Base-by-base conservation (phyloP, 176 grass and related monocot species). In the Calamus simplicifolius region DNA sequence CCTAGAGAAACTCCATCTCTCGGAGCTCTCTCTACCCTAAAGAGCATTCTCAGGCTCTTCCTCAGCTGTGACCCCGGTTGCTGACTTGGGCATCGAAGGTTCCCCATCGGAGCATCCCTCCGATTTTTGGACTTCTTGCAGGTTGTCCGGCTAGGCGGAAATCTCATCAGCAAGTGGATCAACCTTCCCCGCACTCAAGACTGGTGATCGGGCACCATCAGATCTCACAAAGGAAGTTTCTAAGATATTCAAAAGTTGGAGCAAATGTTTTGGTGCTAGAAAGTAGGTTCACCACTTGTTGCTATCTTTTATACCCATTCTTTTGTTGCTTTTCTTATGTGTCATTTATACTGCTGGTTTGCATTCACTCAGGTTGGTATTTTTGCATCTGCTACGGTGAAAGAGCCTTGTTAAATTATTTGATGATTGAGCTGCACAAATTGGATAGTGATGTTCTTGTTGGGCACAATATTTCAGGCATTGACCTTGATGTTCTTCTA, bases 401-500 rank as follows among this genome's bases (percentile, higher is more conserved):
- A 84, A 80, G 92, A 5, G 92, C 92, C 58, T 87, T 97, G 73
- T 62, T 97, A 69, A 97, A 97, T 53, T 81, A 78, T 55, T 91
- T 97, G 66, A 91, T 97, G 87, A 80, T 87, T 48, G 92, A 91
- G 72, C 84, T 97, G 68, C 65, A 81, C 66, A 97, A 97, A 77
- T 72, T 97, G 77, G 92, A 97, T 67, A 81, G 81, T 15, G 92
- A 97, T 0, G 75, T 91, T 60, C 87, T 97, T 71, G 92, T 97
- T 77, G 92, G 92, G 18, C 92, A 97, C 57, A 97, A 97, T 38
- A 97, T 97, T 77, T 97, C 92, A 1, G 87, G 87, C 67, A 91
- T 97, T 14, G 84, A 97, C 66, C 73, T 97, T 78, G 92, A 97
- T 69, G 75, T 97, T 64, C 81, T 97, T 77, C 78, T 97, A 53